Evolutionary conservation across 2,329 filamentous ascomycete genomes (phyloP), one percentile per base, ranked within the genome.

Genomic region (Diaporthe citriasiana): DNA sequence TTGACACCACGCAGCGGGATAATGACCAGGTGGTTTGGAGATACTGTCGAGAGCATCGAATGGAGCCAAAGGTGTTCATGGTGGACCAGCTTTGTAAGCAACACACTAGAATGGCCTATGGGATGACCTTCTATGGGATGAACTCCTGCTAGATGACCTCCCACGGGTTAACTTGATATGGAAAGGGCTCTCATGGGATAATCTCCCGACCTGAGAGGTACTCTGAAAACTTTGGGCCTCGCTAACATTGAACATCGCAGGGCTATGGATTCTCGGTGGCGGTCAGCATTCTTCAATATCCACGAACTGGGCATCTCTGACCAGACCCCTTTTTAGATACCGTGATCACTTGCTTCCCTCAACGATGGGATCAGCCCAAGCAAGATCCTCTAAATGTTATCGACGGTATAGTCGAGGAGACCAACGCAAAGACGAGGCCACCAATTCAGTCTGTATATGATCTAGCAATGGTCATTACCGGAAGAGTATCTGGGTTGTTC

Each of bases 21-120:
- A 83, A 84, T 42, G 90, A 92, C 76, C 91, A 93, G 79, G 91
- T 93, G 1, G 90, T 93, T 0, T 92, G 89, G 78, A 86, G 91
- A 15, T 92, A 92, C 76, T 80, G 82, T 81, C 77, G 82, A 72
- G 79, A 78, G 30, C 77, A 83, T 63, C 75, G 76, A 1, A 77
- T 82, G 2, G 88, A 90, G 72, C 85, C 86, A 0, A 91, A 91
- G 75, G 87, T 92, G 3, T 91, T 91, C 79, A 92, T 92, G 90
- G 91, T 93, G 0, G 91, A 93, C 78, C 91, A 93, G 77, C 82
- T 93, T 1, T 93, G 91, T 65, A 45, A 65, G 60, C 12, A n/a
- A n/a, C 45, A 22, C n/a, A n/a, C n/a, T n/a, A n/a, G n/a, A n/a
- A n/a, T n/a, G n/a, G n/a, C n/a, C n/a, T n/a, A n/a, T n/a, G n/a